A percentile compares a stretch with the other conserved stretches of the same genome.
phyloP scores from a whole-genome alignment of 768 basidiomycete genomes.

The Lactarius trivialis region DNA sequence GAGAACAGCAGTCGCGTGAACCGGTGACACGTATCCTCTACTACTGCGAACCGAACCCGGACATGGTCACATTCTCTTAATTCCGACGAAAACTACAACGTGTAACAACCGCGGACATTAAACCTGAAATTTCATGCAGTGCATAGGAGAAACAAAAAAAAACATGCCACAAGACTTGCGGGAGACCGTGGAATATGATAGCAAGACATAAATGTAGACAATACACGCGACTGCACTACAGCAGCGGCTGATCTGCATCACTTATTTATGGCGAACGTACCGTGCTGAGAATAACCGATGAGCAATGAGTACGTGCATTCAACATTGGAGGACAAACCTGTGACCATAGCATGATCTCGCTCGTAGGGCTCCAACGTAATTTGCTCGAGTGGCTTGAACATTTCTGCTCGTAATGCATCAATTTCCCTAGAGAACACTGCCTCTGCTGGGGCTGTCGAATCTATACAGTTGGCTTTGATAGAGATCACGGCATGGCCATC shows the following conservation, averaged over 20 bases:
- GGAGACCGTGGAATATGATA: slow-evolving; percentile 10
- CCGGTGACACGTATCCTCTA: no score
- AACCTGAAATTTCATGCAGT: neutral
- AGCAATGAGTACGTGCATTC: slow-evolving; percentile 4
- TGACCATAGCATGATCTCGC: slow-evolving; percentile 86
- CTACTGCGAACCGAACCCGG: no score
- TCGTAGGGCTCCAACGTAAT: slow-evolving; percentile 92
- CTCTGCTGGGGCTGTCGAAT: slow-evolving; percentile 88
- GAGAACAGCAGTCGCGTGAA: neutral
- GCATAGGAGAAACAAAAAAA: neutral
- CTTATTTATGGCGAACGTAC: slow-evolving; percentile 41
- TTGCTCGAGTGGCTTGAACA: slow-evolving; percentile 93
- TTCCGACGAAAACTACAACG: neutral
- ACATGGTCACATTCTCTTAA: neutral
- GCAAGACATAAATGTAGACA: slow-evolving; percentile 16
- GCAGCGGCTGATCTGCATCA: neutral
- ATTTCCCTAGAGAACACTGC: slow-evolving; percentile 88
- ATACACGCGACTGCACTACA: slow-evolving; percentile 14
- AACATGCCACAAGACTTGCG: neutral
- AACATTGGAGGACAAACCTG: slow-evolving; percentile 42
- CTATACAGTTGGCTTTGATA: slow-evolving; percentile 98
- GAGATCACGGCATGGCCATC: slow-evolving; percentile 90
- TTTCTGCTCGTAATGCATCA: slow-evolving; percentile 63
- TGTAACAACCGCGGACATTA: neutral
- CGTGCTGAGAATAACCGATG: slow-evolving; percentile 30